Evolutionary conservation across 2,329 filamentous ascomycete species (phyloP), one percentile per base, ranked within the genome.

Genomic region (Talaromyces islandicus): DNA sequence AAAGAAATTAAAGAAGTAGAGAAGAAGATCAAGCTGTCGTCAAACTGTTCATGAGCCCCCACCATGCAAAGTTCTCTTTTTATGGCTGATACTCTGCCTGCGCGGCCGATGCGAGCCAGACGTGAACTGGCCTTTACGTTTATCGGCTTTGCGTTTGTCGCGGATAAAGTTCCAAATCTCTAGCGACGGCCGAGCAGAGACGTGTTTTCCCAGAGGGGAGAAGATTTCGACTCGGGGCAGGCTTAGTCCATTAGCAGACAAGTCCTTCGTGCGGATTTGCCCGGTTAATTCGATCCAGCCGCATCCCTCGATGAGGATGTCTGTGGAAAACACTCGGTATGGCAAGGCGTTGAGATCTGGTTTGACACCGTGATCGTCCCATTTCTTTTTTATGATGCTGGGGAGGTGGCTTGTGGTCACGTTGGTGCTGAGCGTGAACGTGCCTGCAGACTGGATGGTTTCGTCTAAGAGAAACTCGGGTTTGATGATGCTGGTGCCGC

Each of bases 231-330:
- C 83, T 10, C 86, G 80, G 0, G 91, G 91, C 79, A 85, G 86
- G 14, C 60, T n/a, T n/a, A 41, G 7, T 25, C 14, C 24, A 24
- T 38, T 32, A 32, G 38, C 12, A 38, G 56, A 43, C n/a, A 27
- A 3, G 19, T 21, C 7, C 17, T 38, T 55, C 11, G 81, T 84
- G 56, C 93, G 85, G 10, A 95, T 85, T 75, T 99, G 93, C 3
- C 88, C 88, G 0, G 87, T 87, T 46, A 99, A 74, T 75, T 99
- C 94, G 2, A 99, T 83, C 90, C 95, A 99, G 7, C 94, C 94
- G 27, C 92, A 88, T 1, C 94, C 92, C 72, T 97, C 93, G 55
- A 99, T 86, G 14, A 99, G 78, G 25, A 99, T 86, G 70, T 99
- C 95, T 0, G 88, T 83, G 9, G 88, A 86, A 62, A 94, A 81